Evolutionary conservation across 2,329 filamentous ascomycete species (phyloP), one percentile per base, ranked within the genome.

Genomic region (Pyrenophora teres): DNA sequence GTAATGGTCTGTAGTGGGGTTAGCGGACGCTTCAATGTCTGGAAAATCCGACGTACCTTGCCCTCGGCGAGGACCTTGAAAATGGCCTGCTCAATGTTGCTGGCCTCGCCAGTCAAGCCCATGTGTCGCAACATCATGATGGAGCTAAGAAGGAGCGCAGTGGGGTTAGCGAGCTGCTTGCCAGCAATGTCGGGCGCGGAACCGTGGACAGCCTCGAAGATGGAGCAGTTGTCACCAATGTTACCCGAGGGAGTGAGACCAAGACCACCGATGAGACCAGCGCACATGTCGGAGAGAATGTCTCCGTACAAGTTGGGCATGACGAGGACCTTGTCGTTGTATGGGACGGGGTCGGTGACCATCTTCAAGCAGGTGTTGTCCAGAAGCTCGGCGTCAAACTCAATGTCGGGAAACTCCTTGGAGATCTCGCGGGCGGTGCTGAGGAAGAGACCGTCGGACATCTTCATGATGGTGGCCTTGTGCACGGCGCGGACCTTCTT

Each of bases 381-480:
- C 68, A 99, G 88, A 63, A 99, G 86, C 84, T 99, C 94, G 68
- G 90, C 90, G 74, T 97, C 93, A 75, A 99, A 97, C 80, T 97
- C 90, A 71, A 99, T 90, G 68, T 87, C 83, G 60, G 94, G 94
- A 85, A 90, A 99, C 74, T 97, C 92, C 86, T 96, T 96, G 77
- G 91, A 83, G 64, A 99, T 86, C 57, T 94, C 85, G 65, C 87
- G 82, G 67, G 88, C 94, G 58, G 89, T 91, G 77, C 84, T 89
- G 67, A 99, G 85, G 87, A 99, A 99, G 57, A 99, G 90, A 80
- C 94, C 94, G 77, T 99, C 94, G 74, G 89, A 93, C 90, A 97
- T 96, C 87, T 99, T 99, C 94, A 99, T 99, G 82, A 99, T 99
- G 74, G 94, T 97, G 76, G 94, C 94, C 86, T 99, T 99, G 89